These are phyloP conservation scores for Cunninghamia lanceolata DNA, from an alignment of 75 land plant species.

Conservation along the genomic window DNA sequence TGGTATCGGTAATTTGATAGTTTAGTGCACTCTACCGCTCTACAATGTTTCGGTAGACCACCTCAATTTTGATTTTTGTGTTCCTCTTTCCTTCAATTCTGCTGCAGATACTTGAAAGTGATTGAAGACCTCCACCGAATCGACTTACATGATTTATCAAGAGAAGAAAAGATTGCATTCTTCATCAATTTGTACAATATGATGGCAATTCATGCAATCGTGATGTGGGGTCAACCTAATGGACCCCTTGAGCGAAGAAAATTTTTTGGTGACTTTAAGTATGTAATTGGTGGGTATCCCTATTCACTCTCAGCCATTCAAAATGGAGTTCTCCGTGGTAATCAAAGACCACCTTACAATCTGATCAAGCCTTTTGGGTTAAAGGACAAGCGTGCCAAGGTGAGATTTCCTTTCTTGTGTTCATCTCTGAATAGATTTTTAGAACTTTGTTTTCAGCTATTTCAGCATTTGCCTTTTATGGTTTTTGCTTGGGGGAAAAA, in stretches of 20 bases:
- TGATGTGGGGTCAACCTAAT: slow-evolving; percentile 55
- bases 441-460: background rate
- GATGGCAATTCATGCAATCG: slow-evolving; percentile 77
- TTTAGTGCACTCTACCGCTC: background rate
- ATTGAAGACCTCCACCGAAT: slow-evolving; percentile 76
- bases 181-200: slow-evolving; percentile 82
- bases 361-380: slow-evolving; percentile 71
- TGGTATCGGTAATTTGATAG: background rate
- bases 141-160: slow-evolving; percentile 46
- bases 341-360: slow-evolving; percentile 80
- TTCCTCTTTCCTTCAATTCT: background rate
- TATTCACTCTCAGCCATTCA: slow-evolving; percentile 83
- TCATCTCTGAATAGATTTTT: background rate
- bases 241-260: slow-evolving; percentile 68
- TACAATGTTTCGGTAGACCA: background rate
- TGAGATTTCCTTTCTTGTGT: slow-evolving; percentile 12
- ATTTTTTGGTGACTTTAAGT: slow-evolving; percentile 73
- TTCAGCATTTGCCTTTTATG: background rate
- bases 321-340: slow-evolving; percentile 77
- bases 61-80: background rate
- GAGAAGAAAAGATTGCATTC: slow-evolving; percentile 82
- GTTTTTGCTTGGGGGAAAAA: background rate
- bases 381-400: slow-evolving; percentile 58
- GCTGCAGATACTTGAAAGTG: slow-evolving; percentile 59
- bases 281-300: slow-evolving; percentile 72